Evolutionary conservation across 805 yeast genomes (phyloP).

Genomic region (Suhomyces sp.): DNA sequence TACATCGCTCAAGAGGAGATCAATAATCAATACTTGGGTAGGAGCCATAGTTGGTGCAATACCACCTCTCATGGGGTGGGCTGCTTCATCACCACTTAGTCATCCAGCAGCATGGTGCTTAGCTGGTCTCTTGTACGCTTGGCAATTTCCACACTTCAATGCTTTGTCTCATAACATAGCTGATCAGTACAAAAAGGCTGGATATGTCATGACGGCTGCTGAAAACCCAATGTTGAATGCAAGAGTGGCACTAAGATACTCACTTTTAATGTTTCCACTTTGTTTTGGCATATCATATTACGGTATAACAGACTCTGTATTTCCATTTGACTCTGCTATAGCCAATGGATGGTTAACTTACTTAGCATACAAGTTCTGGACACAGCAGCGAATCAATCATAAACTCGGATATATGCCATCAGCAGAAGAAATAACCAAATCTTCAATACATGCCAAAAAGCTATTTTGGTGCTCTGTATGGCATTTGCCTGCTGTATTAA

Average conservation of each 20-base stretch:
- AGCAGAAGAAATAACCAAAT: conserved; percentile 55
- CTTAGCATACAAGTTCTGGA: conserved; percentile 80
- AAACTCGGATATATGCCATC: conserved; percentile 42
- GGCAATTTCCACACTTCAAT: conserved; percentile 99
- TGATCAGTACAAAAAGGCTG: conserved; percentile 86
- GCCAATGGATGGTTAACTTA: conserved; percentile 84
- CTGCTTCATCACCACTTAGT: conserved; percentile 66
- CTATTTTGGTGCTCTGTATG: conserved; percentile 93
- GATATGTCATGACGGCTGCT: conserved; percentile 96
- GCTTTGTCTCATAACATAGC: conserved; percentile 84
- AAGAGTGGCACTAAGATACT: conserved; percentile 86
- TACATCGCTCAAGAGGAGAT: conserved; percentile 82
- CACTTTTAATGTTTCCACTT: conserved; percentile 89
- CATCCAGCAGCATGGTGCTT: conserved; percentile 96
- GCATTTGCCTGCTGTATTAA: conserved; percentile 87
- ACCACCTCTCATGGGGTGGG: conserved; percentile 99
- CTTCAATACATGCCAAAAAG: conserved; percentile 72
- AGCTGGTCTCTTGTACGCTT: conserved; percentile 85
- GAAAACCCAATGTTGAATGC: conserved; percentile 90
- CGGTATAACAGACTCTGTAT: conserved; percentile 79
- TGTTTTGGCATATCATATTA: conserved; percentile 79
- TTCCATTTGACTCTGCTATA: conserved; percentile 74
- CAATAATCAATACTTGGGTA: conserved; percentile 93
- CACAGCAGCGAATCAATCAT: conserved; percentile 68
- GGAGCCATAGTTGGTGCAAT: conserved; percentile 99